Percentiles rank a stretch among this genome's conserved stretches.
phyloP scores from a whole-genome alignment of 83 land plant genomes.

The Thuja plicata region DNA sequence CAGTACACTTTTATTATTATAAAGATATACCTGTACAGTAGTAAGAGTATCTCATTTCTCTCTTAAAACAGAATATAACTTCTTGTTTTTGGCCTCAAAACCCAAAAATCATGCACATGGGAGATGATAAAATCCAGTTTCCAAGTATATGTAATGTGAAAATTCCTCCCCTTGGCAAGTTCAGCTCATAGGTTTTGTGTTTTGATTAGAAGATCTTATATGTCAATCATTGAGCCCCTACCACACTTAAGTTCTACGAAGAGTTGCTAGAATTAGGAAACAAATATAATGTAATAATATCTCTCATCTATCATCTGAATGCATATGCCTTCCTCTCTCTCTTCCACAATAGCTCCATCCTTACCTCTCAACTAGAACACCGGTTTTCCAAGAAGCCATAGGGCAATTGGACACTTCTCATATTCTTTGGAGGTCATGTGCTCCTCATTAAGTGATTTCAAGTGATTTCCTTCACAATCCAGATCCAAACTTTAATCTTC shows the following conservation, averaged over 20 bases:
- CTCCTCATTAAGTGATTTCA: not conserved
- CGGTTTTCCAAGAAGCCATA: not conserved
- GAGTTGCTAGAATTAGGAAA: not conserved
- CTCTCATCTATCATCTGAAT: not conserved
- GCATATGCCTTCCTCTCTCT: not conserved
- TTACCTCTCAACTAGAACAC: not conserved
- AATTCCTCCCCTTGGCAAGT: not conserved
- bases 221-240: not conserved
- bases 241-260: not conserved
- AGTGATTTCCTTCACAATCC: not conserved
- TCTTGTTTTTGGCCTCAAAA: not conserved
- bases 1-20: not conserved
- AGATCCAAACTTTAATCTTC: not conserved
- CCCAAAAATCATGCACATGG: not conserved
- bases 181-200: not conserved
- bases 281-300: not conserved
- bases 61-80: not conserved
- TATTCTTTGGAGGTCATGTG: not conserved
- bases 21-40: no score
- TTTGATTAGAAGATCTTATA: not conserved
- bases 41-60: no score
- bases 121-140: not conserved
- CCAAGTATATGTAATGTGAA: not conserved
- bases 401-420: not conserved
- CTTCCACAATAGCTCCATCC: not conserved